Percentiles rank a stretch among this genome's conserved stretches.
phyloP scores from a whole-genome alignment of 148 eudicot genomes.

The Rhododendron griersonianum region DNA sequence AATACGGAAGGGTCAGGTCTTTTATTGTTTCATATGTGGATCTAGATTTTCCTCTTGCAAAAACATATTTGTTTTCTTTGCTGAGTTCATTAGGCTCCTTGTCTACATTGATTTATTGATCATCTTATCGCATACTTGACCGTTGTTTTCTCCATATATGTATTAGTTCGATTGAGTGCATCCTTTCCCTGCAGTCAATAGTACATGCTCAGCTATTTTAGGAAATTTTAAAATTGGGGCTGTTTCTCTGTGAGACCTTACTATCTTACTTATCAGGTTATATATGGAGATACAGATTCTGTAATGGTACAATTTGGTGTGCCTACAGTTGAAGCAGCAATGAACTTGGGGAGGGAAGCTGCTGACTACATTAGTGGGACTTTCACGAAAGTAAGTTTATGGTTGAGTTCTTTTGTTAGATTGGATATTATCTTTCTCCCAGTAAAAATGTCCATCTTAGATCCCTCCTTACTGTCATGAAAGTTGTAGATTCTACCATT shows the following conservation, averaged over 20 bases:
- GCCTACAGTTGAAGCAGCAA: slow-evolving; percentile 75
- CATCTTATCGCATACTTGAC: neutral
- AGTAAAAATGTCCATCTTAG: neutral
- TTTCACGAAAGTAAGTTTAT: slow-evolving; percentile 57
- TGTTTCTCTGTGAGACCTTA: slow-evolving; percentile 6
- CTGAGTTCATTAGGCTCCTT: neutral
- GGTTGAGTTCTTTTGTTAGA: neutral
- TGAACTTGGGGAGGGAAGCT: slow-evolving; percentile 94
- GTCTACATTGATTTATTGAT: neutral
- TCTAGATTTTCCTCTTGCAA: neutral
- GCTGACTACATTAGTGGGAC: slow-evolving; percentile 90
- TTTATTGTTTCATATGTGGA: neutral
- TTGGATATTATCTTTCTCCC: neutral
- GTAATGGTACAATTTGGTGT: slow-evolving; percentile 98
- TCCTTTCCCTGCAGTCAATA: neutral
- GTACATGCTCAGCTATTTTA: neutral
- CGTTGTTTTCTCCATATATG: neutral
- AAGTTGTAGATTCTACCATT: neutral
- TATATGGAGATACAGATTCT: slow-evolving; percentile 99
- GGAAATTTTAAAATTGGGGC: neutral
- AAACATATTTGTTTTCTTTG: neutral
- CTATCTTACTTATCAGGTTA: slow-evolving; percentile 48
- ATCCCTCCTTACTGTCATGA: neutral
- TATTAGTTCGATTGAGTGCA: neutral
- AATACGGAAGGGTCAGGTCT: neutral